A percentile compares a stretch with the other conserved stretches of the same genome.
These are phyloP conservation scores for Aegilops bicornis DNA, from an alignment of 176 grass and related monocot genomes.

Conservation along the genomic window DNA sequence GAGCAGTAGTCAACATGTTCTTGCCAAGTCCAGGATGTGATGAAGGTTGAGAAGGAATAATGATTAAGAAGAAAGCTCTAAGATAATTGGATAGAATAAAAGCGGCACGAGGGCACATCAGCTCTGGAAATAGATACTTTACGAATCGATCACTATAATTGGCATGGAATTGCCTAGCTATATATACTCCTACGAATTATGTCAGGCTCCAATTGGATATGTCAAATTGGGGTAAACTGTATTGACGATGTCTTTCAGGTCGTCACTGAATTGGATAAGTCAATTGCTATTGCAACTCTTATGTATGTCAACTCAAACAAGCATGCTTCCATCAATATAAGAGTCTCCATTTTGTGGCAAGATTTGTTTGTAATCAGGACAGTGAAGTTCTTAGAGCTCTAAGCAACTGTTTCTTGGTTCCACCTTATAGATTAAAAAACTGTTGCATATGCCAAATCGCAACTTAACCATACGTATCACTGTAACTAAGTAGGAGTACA, in stretches of 20 bases:
- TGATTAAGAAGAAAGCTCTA: neutral
- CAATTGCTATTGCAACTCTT: neutral
- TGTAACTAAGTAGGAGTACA: neutral
- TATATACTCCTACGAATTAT: neutral
- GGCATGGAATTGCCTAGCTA: slow-evolving; percentile 6
- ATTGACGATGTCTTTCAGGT: slow-evolving; percentile 3
- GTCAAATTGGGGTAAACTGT: neutral
- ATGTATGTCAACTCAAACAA: slow-evolving; percentile 1
- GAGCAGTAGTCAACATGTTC: slow-evolving; percentile 15
- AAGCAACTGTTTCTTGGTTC: neutral
- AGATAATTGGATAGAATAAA: slow-evolving; percentile 19
- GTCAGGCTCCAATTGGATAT: neutral
- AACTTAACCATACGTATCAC: neutral
- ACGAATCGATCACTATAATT: neutral
- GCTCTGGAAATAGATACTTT: neutral
- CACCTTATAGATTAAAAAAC: neutral
- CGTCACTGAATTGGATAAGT: slow-evolving; percentile 18
- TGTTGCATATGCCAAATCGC: neutral
- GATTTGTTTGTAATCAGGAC: neutral
- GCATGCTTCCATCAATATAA: neutral
- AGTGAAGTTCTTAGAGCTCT: neutral
- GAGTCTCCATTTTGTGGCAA: neutral
- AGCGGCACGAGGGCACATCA: neutral
- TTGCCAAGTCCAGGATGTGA: slow-evolving; percentile 83
- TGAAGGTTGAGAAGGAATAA: neutral